Base-by-base conservation (phyloP, 768 basidiomycete genomes). In the Leccinellum albellum region DNA sequence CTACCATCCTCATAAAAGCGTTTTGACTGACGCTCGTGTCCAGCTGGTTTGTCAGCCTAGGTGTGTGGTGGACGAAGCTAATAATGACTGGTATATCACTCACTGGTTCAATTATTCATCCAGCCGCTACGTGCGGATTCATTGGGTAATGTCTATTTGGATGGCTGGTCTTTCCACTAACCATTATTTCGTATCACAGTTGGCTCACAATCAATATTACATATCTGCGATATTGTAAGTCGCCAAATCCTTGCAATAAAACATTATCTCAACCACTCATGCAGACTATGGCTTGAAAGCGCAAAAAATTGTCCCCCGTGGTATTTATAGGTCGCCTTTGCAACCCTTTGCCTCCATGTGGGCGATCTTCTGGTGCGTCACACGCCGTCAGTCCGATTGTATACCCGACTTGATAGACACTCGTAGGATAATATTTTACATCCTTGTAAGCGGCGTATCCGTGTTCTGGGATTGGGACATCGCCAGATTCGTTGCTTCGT, bases 181-280 rank as follows among this genome's bases (percentile, higher is more conserved):
- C 35, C 78, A 82, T 45, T 89, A 84, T 75, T 35, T 32, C 50
- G 9, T 28, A 75, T 77, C 53, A 45, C 23, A 75, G 80, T 48
- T 90, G 88, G 88, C 77, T 78, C 59, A 68, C 81, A 32, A 84
- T 89, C 70, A 87, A 87, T 69, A 57, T 89, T 26, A 89, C 89
- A 15, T 93, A 87, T 73, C 65, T 89, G 55, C 82, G 74, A 71
- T 91, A 87, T 77, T 81, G 86, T 84, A 60, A 60, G 85, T 76
- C 17, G 0, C 4, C 5, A 26, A 40, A 23, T 48, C 1, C 29
- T 54, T 5, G 48, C 17, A 23, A 23, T 9, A n/a, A 28, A 35
- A 0, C 88, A 91, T 68, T 40, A 1, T 51, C n/a, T 48, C 15
- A 28, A 56, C 29, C 5, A 0, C 12, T 10, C 28, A 14, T 44